Percentiles rank a stretch among this genome's conserved stretches.
Conservation (phyloP, 257 asterid genomes). For the Scutellaria galericulata region DNA sequence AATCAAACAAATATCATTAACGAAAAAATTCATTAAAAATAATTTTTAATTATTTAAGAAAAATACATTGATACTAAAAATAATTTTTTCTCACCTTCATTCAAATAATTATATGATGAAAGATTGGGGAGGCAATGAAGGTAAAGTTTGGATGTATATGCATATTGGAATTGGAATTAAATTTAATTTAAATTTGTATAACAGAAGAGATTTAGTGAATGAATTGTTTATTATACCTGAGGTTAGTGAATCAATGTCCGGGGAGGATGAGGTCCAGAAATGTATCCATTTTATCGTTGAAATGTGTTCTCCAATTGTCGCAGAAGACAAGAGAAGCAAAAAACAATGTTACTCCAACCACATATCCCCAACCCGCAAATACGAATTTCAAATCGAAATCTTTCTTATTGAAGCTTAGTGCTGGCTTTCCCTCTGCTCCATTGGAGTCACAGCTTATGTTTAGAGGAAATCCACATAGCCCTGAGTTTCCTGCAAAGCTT, state of each 20-base stretch:
- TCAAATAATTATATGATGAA: too few relatives aligned
- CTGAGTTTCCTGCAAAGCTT: constrained; percentile 41
- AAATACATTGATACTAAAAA: too few relatives aligned
- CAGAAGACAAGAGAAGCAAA: constrained; percentile 57
- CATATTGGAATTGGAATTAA: too few relatives aligned
- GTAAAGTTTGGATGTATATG: too few relatives aligned
- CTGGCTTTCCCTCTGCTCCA: background rate
- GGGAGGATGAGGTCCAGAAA: constrained; percentile 48
- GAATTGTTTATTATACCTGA: background rate
- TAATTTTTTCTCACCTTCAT: too few relatives aligned
- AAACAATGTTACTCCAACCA: constrained; percentile 55
- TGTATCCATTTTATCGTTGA: constrained; percentile 36
- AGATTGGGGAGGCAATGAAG: too few relatives aligned
- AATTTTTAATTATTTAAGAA: too few relatives aligned
- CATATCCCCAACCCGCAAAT: constrained; percentile 55
- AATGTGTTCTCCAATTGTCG: constrained; percentile 49
- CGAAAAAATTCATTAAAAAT: too few relatives aligned
- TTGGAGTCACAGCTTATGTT: constrained; percentile 15
- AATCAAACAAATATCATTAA: too few relatives aligned
- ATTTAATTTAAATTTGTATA: too few relatives aligned
- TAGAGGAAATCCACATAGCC: constrained; percentile 45
- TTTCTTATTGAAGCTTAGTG: background rate
- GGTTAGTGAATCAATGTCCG: background rate
- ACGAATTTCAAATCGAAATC: constrained; percentile 58
- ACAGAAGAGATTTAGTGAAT: too few relatives aligned